Evolutionary conservation across 2,329 filamentous ascomycete species (phyloP).

Genomic region (Thielaviopsis punctulata): DNA sequence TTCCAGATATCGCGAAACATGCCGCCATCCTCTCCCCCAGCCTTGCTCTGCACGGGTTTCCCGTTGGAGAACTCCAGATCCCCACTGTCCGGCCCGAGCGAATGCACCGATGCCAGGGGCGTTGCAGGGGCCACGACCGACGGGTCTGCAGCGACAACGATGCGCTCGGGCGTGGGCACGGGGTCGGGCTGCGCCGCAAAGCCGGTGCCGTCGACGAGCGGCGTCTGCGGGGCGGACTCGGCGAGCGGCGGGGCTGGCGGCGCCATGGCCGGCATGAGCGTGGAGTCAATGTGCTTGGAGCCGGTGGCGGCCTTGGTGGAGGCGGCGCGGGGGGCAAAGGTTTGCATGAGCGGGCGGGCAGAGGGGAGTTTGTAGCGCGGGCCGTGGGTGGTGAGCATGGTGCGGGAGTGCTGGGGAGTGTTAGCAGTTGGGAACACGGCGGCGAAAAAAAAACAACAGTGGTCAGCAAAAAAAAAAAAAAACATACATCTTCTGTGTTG

Average conservation of each 20-base stretch:
- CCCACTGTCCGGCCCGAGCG: conserved; percentile 37
- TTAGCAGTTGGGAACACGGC: neutral
- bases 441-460: neutral
- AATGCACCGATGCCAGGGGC: conserved; percentile 39
- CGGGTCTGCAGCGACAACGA: conserved; percentile 39
- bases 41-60: conserved; percentile 15
- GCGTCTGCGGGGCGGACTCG: conserved; percentile 22
- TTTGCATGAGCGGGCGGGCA: conserved; percentile 41
- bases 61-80: conserved; percentile 35
- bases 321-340: conserved; percentile 34
- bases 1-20: conserved; percentile 39
- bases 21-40: conserved; percentile 21
- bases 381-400: conserved; percentile 30
- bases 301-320: conserved; percentile 22
- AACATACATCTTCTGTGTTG: conserved; percentile 24
- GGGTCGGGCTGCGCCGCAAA: conserved; percentile 27
- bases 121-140: conserved; percentile 32
- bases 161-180: conserved; percentile 27
- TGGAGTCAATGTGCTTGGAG: conserved; percentile 30
- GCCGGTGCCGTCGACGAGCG: conserved; percentile 41
- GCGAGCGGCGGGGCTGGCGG: conserved; percentile 20
- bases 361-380: conserved; percentile 23
- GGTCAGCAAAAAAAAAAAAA: neutral
- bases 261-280: conserved; percentile 31
- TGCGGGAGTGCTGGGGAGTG: conserved; percentile 19